Percentiles rank a stretch among this genome's conserved stretches.
These are phyloP conservation scores for Nepenthes gracilis DNA, from an alignment of 148 eudicot genomes.

Conservation along the genomic window DNA sequence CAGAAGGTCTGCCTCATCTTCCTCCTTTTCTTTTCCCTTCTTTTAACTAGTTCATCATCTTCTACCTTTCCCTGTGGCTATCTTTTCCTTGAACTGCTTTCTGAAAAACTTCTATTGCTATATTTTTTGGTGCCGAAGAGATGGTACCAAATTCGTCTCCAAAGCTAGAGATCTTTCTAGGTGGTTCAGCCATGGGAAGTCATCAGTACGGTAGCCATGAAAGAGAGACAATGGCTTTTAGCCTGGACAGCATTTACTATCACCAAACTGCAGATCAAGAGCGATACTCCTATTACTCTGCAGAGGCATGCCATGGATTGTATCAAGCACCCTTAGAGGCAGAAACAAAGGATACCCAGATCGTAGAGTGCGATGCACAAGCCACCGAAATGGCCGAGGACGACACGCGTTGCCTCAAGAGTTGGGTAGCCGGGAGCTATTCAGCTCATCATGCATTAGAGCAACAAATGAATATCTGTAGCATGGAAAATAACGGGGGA, in stretches of 20 bases:
- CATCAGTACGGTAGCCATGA: conserved; percentile 3
- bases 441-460: background rate
- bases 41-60: background rate
- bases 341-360: too few species aligned
- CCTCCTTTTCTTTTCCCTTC: too few species aligned
- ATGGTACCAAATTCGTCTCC: conserved; percentile 29
- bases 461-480: background rate
- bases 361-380: background rate
- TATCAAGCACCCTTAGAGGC: background rate
- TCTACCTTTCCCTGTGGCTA: background rate
- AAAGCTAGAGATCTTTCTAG: conserved; percentile 69
- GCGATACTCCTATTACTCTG: conserved; percentile 2
- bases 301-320: background rate
- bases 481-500: background rate
- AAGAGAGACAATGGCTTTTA: conserved; percentile 24
- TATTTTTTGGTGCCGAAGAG: background rate
- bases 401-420: background rate
- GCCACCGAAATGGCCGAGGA: background rate
- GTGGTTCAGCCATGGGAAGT: conserved; percentile 27
- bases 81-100: background rate
- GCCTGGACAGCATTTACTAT: conserved; percentile 45
- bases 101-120: background rate
- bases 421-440: background rate
- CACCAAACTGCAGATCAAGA: conserved; percentile 11
- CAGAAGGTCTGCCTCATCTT: background rate